Conservation (phyloP, 495 filamentous ascomycete species). For the Tetracladium setigerum region DNA sequence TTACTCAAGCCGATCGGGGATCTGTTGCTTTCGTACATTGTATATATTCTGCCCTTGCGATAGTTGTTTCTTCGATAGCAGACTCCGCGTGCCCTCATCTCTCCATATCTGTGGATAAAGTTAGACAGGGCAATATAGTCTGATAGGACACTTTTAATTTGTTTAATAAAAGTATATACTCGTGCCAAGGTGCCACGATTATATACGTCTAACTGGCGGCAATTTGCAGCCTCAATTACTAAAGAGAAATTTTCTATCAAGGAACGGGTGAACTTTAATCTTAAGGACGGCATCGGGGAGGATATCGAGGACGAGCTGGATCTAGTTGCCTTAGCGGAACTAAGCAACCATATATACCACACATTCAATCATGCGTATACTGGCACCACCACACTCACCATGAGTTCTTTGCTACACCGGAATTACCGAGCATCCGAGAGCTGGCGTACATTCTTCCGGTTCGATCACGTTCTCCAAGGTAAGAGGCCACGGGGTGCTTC, state of each 20-base stretch:
- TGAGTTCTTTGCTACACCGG: slow-evolving; percentile 1
- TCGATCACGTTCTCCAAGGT: slow-evolving; percentile 1
- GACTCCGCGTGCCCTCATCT: slow-evolving; percentile 1
- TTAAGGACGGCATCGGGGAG: neutral
- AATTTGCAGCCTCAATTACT: neutral
- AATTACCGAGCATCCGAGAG: slow-evolving; percentile 2
- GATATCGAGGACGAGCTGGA: neutral
- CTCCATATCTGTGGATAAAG: neutral
- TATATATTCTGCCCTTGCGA: neutral
- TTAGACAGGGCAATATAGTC: neutral
- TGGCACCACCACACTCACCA: slow-evolving; percentile 1
- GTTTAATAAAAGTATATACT: neutral
- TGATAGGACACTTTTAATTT: neutral
- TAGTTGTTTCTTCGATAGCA: neutral
- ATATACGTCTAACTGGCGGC: neutral
- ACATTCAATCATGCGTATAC: slow-evolving; percentile 10
- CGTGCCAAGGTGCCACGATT: neutral
- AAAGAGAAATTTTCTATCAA: neutral
- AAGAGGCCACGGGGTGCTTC: slow-evolving; percentile 1
- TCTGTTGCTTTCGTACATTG: neutral
- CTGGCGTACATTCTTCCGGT: slow-evolving; percentile 2
- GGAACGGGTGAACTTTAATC: slow-evolving; percentile 2
- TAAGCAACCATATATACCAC: slow-evolving; percentile 1
- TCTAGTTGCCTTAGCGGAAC: neutral
- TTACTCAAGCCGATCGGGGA: neutral